Evolutionary conservation across 495 filamentous ascomycete genomes (phyloP).

Genomic region (Neurospora intermedia): DNA sequence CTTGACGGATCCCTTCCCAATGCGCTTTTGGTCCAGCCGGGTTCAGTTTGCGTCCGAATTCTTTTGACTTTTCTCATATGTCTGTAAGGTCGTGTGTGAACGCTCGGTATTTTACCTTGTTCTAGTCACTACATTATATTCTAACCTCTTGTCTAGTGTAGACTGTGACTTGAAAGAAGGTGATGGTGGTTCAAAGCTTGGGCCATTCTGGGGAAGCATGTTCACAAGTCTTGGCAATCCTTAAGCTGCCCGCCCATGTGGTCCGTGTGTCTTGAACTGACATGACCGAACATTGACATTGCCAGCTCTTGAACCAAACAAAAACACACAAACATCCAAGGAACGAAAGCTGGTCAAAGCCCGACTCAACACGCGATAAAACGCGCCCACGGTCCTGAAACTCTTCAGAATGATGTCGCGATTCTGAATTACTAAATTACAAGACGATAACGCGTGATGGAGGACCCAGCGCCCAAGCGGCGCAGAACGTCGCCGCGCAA

Average conservation of each 20-base stretch:
- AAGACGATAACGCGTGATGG: slow-evolving; percentile 29
- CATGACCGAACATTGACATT: not conserved
- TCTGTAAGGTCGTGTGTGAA: not conserved
- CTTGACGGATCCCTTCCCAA: not conserved
- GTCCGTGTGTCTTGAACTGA: not conserved
- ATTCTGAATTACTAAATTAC: slow-evolving; percentile 7
- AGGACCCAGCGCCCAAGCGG: slow-evolving; percentile 49
- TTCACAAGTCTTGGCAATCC: not conserved
- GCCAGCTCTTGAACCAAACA: not conserved
- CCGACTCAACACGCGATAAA: not conserved
- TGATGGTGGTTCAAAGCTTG: not conserved
- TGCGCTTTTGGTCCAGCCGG: not conserved
- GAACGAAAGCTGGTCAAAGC: not conserved
- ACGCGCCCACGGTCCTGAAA: slow-evolving; percentile 12
- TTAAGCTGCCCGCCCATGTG: not conserved
- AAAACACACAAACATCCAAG: not conserved
- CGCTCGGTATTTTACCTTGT: not conserved
- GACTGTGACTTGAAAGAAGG: not conserved
- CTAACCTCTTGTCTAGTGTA: not conserved
- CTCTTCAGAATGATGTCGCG: not conserved
- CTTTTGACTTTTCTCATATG: not conserved
- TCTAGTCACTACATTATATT: not conserved
- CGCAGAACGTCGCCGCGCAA: slow-evolving; percentile 47
- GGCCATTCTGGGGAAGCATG: not conserved
- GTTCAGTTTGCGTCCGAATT: not conserved